phyloP scores from a whole-genome alignment of 371 early-diverging fungal genomes.

The Umbelopsis sp. region DNA sequence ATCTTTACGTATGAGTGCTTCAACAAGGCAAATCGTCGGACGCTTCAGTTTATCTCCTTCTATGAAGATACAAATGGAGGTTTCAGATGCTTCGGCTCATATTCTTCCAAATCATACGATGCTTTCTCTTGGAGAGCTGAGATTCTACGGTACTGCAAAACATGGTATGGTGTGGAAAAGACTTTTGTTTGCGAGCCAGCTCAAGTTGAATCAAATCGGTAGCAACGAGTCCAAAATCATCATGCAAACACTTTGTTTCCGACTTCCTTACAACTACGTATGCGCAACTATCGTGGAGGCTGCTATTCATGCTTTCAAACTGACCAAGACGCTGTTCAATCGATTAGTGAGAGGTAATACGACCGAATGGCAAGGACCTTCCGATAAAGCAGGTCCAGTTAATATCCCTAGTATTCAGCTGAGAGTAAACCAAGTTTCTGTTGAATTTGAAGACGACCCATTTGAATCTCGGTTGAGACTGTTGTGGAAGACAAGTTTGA shows the following conservation, averaged over 20 bases:
- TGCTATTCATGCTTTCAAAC: slow-evolving; percentile 6
- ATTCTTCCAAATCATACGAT: not conserved
- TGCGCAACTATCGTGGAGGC: slow-evolving; percentile 4
- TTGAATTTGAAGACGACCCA: slow-evolving; percentile 60
- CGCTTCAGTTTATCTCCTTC: slow-evolving; percentile 3
- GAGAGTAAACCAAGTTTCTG: slow-evolving; percentile 23
- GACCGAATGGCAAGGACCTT: slow-evolving; percentile 3
- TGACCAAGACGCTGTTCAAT: not conserved
- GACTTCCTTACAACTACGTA: not conserved
- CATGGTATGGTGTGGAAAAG: not conserved
- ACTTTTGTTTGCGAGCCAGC: not conserved
- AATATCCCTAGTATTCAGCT: not conserved
- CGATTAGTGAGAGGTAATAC: not conserved
- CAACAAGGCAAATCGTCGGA: not conserved
- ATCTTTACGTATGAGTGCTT: not conserved
- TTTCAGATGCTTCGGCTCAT: not conserved
- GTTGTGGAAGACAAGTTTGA: slow-evolving; percentile 54
- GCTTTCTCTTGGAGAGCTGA: not conserved
- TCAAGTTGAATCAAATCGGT: not conserved
- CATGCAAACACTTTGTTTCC: not conserved
- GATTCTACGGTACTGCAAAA: not conserved
- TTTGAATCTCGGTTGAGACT: slow-evolving; percentile 57
- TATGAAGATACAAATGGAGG: not conserved
- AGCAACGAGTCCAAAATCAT: not conserved
- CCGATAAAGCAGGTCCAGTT: not conserved